Evolutionary conservation across 139 green algal genomes (phyloP).

Genomic region (Coelastrella sp.): DNA sequence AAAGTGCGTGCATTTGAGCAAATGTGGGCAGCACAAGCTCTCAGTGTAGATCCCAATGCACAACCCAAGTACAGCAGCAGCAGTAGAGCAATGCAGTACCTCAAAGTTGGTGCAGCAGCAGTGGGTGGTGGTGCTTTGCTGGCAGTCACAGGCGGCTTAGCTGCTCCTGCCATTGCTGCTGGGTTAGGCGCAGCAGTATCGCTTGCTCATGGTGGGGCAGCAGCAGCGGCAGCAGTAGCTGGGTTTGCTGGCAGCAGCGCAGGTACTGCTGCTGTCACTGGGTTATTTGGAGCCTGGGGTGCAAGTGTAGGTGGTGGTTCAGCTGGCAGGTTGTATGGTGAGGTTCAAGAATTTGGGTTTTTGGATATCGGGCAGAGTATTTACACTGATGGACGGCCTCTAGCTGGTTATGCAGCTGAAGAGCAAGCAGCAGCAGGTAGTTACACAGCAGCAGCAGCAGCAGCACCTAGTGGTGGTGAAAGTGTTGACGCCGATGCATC

Average conservation of each 20-base stretch:
- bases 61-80: conserved; percentile 1
- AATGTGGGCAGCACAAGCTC: conserved; percentile 58
- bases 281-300: conserved; percentile 49
- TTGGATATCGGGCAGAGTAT: conserved; percentile 50
- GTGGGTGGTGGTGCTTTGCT: conserved; percentile 82
- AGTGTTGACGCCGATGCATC: too few species aligned
- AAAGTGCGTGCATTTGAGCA: conserved; percentile 54
- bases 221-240: conserved; percentile 61
- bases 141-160: conserved; percentile 84
- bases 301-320: conserved; percentile 42
- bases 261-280: conserved; percentile 70
- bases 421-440: not conserved
- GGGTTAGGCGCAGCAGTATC: conserved; percentile 75
- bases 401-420: not conserved
- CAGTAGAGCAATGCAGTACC: conserved; percentile 52
- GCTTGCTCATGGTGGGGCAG: conserved; percentile 60
- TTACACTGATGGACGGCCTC: conserved; percentile 11
- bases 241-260: conserved; percentile 61
- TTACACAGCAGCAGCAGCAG: conserved; percentile 38
- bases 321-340: conserved; percentile 49
- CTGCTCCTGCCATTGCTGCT: conserved; percentile 83
- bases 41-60: conserved; percentile 29
- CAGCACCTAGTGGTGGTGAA: too few species aligned
- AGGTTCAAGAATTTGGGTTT: conserved; percentile 87
- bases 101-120: conserved; percentile 76